Conservation (phyloP, 1,139 yeast genomes). For the Candida albicans region DNA sequence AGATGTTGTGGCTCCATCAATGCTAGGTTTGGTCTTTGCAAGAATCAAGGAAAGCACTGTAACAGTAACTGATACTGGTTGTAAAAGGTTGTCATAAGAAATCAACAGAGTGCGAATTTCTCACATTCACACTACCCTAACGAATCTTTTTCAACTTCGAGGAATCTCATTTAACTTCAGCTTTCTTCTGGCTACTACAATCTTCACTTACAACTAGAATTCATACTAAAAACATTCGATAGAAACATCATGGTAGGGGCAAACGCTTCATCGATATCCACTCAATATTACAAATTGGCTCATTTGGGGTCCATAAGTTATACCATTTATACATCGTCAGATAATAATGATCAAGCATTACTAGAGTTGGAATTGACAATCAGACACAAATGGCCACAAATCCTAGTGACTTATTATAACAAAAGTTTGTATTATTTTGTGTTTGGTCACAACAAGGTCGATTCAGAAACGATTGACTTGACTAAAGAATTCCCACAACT, state of each 20-base stretch:
- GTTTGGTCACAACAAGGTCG: constrained; percentile 41
- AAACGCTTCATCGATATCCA: constrained; percentile 28
- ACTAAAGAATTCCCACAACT: constrained; percentile 35
- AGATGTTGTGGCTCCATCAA: no score
- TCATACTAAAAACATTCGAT: background rate
- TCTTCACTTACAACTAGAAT: background rate
- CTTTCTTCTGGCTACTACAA: background rate
- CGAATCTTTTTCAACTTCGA: no score
- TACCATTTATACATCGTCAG: constrained; percentile 32
- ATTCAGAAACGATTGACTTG: constrained; percentile 28
- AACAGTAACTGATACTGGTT: no score
- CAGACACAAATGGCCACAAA: constrained; percentile 51
- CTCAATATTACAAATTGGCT: constrained; percentile 45
- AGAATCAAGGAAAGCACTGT: no score
- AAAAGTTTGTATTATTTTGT: constrained; percentile 59
- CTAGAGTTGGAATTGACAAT: constrained; percentile 61
- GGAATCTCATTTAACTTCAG: no score
- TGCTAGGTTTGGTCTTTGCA: no score
- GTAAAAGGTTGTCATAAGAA: no score
- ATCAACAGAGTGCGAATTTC: no score
- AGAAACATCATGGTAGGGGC: constrained; percentile 19
- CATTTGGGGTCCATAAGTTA: constrained; percentile 35
- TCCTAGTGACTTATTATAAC: constrained; percentile 58
- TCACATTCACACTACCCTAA: no score
- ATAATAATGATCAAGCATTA: constrained; percentile 39